Evolutionary conservation across 2,329 filamentous ascomycete species (phyloP), one percentile per base, ranked within the genome.

Genomic region (Clarireedia monteithiana): DNA sequence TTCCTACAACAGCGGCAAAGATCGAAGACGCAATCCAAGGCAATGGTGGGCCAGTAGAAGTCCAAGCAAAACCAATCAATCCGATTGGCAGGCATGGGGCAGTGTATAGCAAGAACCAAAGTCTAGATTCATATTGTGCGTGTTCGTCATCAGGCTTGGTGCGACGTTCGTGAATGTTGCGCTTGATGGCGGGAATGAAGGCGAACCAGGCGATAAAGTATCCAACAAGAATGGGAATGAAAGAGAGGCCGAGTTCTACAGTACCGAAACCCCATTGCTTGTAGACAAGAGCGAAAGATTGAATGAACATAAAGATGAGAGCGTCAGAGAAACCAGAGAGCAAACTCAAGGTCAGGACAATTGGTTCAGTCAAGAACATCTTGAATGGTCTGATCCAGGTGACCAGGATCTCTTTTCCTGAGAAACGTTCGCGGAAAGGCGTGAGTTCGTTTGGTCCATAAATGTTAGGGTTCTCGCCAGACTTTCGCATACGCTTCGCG

Each of bases 301-400:
- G 84, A 53, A 89, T 82, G 68, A 86, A 88, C 75, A 87, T 88
- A 74, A 89, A 90, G 70, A 89, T 89, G 4, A 90, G 78, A 2
- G 85, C 85, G 58, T 89, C 86, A 9, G 80, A 83, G 74, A 89
- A 89, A 34, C 86, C 86, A 3, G 80, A 85, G 5, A 89, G 80
- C 0, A 89, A 76, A 1, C 86, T 89, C 5, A 89, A 74, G 39
- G 79, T 81, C 15, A 86, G 73, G 10, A 89, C 86, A 56, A 90
- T 90, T 4, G 87, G 86, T 71, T 91, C 87, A 0, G 81, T 86
- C 36, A 86, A 60, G 67, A 89, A 86, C 82, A 89, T 87, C 64
- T 78, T 78, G 70, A 88, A 89, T 0, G 86, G 85, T 0, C 85
- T 81, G 30, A 73, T 62, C 81, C 81, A 84, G 3, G 81, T 80